Conservation (phyloP, 2,329 filamentous ascomycete genomes). For the Stagonosporopsis tanaceti region DNA sequence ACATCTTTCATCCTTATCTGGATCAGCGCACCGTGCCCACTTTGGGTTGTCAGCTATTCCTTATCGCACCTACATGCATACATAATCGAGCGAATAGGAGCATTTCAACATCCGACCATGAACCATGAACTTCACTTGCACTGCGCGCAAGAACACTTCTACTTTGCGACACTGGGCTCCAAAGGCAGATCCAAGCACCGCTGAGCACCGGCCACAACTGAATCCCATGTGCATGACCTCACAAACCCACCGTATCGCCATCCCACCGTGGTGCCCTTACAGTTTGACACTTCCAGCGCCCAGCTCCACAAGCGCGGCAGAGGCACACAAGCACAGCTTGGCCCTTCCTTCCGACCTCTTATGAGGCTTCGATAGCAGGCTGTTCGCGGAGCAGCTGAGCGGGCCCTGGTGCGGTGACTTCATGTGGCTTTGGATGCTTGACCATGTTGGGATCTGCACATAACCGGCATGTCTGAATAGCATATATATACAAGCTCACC, state of each 20-base stretch:
- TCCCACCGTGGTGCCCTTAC: not conserved
- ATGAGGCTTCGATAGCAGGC: conserved; percentile 17
- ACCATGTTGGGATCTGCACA: not conserved
- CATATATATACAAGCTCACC: not conserved
- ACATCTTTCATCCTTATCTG: conserved; percentile 39
- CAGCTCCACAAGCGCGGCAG: conserved; percentile 9
- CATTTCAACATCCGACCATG: conserved; percentile 7
- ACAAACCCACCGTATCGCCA: not conserved
- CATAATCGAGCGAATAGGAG: conserved; percentile 25
- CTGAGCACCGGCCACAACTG: too few species aligned
- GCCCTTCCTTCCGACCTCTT: conserved; percentile 31
- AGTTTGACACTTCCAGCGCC: not conserved
- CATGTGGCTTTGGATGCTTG: conserved; percentile 35
- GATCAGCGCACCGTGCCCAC: conserved; percentile 40
- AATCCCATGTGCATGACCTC: not conserved
- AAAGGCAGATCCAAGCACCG: not conserved
- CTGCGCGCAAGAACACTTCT: not conserved
- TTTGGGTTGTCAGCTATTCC: conserved; percentile 34
- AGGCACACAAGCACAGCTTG: conserved; percentile 31
- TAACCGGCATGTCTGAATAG: not conserved
- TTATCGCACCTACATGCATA: conserved; percentile 25
- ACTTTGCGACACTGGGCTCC: not conserved
- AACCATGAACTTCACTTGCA: not conserved
- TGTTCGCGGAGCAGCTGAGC: not conserved
- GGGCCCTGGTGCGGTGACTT: conserved; percentile 35